phyloP scores from a whole-genome alignment of 345 rosid species.

The Dovyalis caffra region DNA sequence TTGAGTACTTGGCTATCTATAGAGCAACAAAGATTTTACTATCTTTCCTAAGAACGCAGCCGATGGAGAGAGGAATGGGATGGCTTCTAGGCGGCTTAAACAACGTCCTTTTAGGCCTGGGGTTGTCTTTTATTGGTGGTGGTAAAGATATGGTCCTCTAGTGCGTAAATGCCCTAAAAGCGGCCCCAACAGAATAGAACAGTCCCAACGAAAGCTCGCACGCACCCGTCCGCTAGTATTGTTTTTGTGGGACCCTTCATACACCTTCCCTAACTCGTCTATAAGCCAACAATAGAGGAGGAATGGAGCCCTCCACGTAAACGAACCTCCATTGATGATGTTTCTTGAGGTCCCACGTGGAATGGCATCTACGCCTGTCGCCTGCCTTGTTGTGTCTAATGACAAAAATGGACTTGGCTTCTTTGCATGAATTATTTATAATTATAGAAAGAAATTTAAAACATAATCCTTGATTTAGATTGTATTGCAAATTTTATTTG shows the following conservation, averaged over 20 bases:
- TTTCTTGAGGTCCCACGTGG: background rate
- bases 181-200: conserved; percentile 6
- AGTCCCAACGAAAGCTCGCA: background rate
- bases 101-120: background rate
- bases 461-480: too few species aligned
- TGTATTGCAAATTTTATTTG: too few species aligned
- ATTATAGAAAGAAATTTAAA: too few species aligned
- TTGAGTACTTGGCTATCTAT: too few species aligned
- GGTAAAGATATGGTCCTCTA: conserved; percentile 10
- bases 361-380: background rate
- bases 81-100: background rate
- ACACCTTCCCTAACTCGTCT: background rate
- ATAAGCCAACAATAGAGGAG: conserved; percentile 18
- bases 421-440: too few species aligned
- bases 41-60: background rate
- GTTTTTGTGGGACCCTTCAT: background rate
- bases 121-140: conserved; percentile 4
- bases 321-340: background rate
- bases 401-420: too few species aligned
- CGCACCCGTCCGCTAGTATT: too few species aligned
- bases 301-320: conserved; percentile 3
- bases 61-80: too few species aligned
- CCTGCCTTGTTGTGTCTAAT: background rate
- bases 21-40: background rate
- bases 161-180: conserved; percentile 15